phyloP scores from a whole-genome alignment of 306 rosid species.

The Sindora glabra region DNA sequence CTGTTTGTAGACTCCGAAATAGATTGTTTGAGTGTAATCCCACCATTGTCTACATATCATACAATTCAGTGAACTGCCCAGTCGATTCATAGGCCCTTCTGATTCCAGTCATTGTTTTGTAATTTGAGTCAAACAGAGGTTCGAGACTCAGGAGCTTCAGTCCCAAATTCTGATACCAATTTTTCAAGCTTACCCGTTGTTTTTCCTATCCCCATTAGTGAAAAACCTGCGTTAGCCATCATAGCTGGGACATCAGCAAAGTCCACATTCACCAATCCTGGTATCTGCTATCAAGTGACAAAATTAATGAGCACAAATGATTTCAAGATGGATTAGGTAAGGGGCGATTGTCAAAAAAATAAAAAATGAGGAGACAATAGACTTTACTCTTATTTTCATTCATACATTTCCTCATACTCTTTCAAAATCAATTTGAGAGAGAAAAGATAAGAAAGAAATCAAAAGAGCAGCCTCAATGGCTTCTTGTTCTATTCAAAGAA shows the following conservation, averaged over 20 bases:
- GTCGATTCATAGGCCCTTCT: slow-evolving; percentile 4
- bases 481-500: too few relatives aligned
- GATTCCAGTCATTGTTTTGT: background rate
- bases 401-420: too few relatives aligned
- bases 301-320: slow-evolving; percentile 4
- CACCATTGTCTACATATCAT: background rate
- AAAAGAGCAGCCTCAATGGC: too few relatives aligned
- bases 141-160: slow-evolving; percentile 13
- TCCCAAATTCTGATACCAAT: background rate
- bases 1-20: too few relatives aligned
- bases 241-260: slow-evolving; percentile 94
- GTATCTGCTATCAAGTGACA: slow-evolving; percentile 54
- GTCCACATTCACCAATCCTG: slow-evolving; percentile 89
- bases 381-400: too few relatives aligned
- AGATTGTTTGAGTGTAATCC: slow-evolving; percentile 2
- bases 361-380: too few relatives aligned
- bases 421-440: too few relatives aligned
- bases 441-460: too few relatives aligned
- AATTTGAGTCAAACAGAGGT: slow-evolving; percentile 10
- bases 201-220: slow-evolving; percentile 90
- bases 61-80: background rate
- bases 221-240: slow-evolving; percentile 95
- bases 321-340: background rate
- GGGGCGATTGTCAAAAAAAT: too few relatives aligned
- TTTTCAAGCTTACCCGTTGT: slow-evolving; percentile 56